Evolutionary conservation across 805 yeast genomes (phyloP).

Genomic region (Candida montana): DNA sequence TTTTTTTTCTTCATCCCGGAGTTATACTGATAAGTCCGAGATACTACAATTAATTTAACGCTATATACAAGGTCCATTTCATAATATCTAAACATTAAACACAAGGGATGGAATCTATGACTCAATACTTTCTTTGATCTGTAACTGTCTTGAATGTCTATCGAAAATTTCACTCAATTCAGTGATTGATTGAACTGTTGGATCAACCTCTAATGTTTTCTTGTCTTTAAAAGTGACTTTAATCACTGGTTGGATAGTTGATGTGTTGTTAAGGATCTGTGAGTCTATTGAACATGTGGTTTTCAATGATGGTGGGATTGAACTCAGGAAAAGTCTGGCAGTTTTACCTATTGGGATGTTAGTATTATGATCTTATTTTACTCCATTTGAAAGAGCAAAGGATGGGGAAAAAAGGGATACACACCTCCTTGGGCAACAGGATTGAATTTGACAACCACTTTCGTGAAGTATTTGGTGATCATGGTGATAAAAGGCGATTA

Average conservation of each 20-base stretch:
- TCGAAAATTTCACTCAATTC: constrained; percentile 70
- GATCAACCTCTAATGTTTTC: constrained; percentile 61
- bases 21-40: no score
- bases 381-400: neutral
- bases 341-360: constrained; percentile 46
- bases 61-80: no score
- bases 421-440: constrained; percentile 64
- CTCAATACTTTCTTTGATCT: constrained; percentile 65
- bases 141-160: constrained; percentile 74
- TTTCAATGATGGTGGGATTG: constrained; percentile 73
- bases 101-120: constrained; percentile 14
- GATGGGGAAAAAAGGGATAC: constrained; percentile 21
- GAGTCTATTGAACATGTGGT: constrained; percentile 56
- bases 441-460: constrained; percentile 70
- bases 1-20: neutral
- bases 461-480: constrained; percentile 88
- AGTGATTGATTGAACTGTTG: constrained; percentile 44
- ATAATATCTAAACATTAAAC: neutral
- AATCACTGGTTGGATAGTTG: constrained; percentile 52
- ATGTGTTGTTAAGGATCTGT: constrained; percentile 46
- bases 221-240: constrained; percentile 82
- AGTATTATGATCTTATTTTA: neutral
- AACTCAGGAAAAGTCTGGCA: constrained; percentile 72
- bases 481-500: constrained; percentile 41
- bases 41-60: no score